Evolutionary conservation across 768 basidiomycete species (phyloP).

Genomic region (Suillus bovinus): DNA sequence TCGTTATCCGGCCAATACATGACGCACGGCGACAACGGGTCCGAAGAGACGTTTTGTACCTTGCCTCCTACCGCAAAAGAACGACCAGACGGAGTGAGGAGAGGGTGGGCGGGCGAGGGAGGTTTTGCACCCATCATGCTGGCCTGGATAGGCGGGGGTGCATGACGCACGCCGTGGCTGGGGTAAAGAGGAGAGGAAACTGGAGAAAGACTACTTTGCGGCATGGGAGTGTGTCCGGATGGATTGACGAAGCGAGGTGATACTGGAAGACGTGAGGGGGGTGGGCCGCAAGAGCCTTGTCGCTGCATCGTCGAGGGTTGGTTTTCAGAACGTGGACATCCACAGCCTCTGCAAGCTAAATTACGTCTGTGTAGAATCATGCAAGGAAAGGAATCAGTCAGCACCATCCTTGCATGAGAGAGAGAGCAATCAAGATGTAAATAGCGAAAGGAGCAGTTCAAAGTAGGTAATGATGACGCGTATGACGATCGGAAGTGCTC

Average conservation of each 20-base stretch:
- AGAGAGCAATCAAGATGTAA: background rate
- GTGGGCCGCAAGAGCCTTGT: slow-evolving; percentile 25
- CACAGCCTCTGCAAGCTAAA: slow-evolving; percentile 74
- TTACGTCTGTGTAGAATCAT: slow-evolving; percentile 68
- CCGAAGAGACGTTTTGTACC: slow-evolving; percentile 76
- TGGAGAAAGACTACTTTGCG: slow-evolving; percentile 19
- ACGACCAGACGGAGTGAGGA: slow-evolving; percentile 82
- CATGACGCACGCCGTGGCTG: slow-evolving; percentile 24
- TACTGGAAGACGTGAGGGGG: slow-evolving; percentile 23
- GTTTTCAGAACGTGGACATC: slow-evolving; percentile 52
- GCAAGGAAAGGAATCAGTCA: slow-evolving; percentile 50
- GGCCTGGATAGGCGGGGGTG: slow-evolving; percentile 22
- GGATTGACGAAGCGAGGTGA: slow-evolving; percentile 27
- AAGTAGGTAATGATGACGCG: slow-evolving; percentile 23
- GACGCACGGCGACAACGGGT: slow-evolving; percentile 72
- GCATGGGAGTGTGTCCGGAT: background rate
- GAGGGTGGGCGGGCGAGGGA: slow-evolving; percentile 54
- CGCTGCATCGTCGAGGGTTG: slow-evolving; percentile 32
- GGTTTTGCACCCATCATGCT: slow-evolving; percentile 30
- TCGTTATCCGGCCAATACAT: slow-evolving; percentile 95
- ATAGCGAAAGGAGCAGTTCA: slow-evolving; percentile 28
- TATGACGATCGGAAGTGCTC: slow-evolving; percentile 8
- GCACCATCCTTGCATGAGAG: slow-evolving; percentile 31
- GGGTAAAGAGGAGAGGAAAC: slow-evolving; percentile 35
- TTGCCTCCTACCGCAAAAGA: slow-evolving; percentile 75